Conservation (phyloP, 2,329 filamentous ascomycete genomes). For the Trichoderma sp. region DNA sequence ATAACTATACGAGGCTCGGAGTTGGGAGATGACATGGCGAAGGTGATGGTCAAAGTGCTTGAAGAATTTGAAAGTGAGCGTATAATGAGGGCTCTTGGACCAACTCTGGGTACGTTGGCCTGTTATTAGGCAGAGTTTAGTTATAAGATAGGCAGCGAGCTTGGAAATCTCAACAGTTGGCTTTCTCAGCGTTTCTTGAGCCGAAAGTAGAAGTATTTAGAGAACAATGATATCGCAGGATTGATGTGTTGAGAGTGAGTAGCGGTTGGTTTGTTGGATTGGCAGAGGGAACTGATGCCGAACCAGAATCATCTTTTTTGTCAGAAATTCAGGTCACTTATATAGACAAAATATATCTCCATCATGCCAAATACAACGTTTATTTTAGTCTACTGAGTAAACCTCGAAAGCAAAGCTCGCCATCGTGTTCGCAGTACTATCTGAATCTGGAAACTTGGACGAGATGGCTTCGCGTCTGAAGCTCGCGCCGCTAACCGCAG, state of each 20-base stretch:
- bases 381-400: neutral
- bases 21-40: neutral
- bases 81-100: neutral
- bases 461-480: neutral
- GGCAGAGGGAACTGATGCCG: neutral
- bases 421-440: neutral
- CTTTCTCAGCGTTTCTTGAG: neutral
- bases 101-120: no score
- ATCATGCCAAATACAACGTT: neutral
- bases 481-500: conserved; percentile 4
- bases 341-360: neutral
- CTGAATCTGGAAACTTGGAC: neutral
- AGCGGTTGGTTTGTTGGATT: neutral
- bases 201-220: neutral
- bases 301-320: neutral
- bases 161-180: neutral
- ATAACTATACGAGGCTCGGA: conserved; percentile 34
- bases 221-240: neutral
- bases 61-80: no score
- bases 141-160: neutral
- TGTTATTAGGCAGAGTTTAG: neutral
- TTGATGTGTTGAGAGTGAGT: no score
- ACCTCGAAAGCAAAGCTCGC: neutral
- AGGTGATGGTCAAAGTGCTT: neutral
- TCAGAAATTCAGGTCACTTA: neutral